These are phyloP conservation scores for Cutaneotrichosporon spelunceum DNA, from an alignment of 1,284 basidiomycete species.

Conservation along the genomic window DNA sequence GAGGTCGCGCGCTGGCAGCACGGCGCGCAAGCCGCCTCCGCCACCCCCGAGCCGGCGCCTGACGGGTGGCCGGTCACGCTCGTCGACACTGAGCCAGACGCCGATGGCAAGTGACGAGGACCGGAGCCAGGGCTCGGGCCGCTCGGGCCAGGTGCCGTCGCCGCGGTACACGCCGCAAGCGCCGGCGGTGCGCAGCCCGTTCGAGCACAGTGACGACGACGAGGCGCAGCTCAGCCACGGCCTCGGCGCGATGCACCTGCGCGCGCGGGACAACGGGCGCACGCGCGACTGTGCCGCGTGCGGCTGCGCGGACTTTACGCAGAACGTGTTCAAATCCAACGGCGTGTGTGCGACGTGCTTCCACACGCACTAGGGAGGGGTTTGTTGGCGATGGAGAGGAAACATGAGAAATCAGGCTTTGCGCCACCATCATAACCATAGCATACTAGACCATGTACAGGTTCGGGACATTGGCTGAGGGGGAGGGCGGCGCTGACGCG, in stretches of 20 bases:
- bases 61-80: constrained; percentile 18
- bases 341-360: constrained; percentile 64
- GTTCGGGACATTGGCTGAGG: not conserved
- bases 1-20: constrained; percentile 51
- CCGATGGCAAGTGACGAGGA: constrained; percentile 26
- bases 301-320: constrained; percentile 58
- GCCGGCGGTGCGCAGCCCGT: constrained; percentile 22
- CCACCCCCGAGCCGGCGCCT: constrained; percentile 55
- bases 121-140: not conserved
- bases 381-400: not conserved
- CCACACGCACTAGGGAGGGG: constrained; percentile 38
- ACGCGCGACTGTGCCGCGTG: constrained; percentile 32
- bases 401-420: not conserved
- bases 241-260: constrained; percentile 35
- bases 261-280: constrained; percentile 39
- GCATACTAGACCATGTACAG: not conserved
- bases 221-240: constrained; percentile 1
- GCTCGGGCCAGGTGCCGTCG: constrained; percentile 3
- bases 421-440: not conserved
- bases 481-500: too few species aligned
- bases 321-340: constrained; percentile 61
- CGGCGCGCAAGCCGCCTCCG: constrained; percentile 54
- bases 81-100: constrained; percentile 8
- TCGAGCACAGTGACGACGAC: constrained; percentile 19
- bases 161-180: not conserved